A percentile compares a stretch with the other conserved stretches of the same genome.
Conservation (phyloP, 2,329 filamentous ascomycete species). For the Pyrenophora teres region DNA sequence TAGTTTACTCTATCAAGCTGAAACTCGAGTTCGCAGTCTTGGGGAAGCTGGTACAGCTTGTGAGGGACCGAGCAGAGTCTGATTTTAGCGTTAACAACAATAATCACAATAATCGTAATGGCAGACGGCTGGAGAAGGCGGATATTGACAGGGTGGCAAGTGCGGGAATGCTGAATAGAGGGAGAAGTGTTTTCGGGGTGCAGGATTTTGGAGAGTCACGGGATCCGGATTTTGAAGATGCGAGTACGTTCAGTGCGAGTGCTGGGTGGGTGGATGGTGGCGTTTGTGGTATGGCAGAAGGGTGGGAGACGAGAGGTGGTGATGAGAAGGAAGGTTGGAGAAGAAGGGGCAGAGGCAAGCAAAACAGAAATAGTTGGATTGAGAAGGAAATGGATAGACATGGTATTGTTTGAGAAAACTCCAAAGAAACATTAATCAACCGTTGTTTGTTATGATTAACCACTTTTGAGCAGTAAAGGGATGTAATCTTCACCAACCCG, state of each 20-base stretch:
- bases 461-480: no score
- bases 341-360: constrained; percentile 18
- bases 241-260: no score
- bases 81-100: constrained; percentile 25
- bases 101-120: not conserved
- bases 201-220: no score
- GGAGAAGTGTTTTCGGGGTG: no score
- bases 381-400: constrained; percentile 44
- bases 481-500: constrained; percentile 1
- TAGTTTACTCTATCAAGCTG: constrained; percentile 54
- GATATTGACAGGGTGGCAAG: no score
- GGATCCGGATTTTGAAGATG: no score
- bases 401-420: constrained; percentile 33
- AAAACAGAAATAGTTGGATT: constrained; percentile 32
- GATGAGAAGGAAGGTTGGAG: constrained; percentile 24
- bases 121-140: no score
- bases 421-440: no score
- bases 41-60: constrained; percentile 47
- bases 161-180: no score
- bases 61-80: constrained; percentile 25
- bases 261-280: not conserved
- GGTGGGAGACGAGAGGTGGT: constrained; percentile 22
- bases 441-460: no score
- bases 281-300: constrained; percentile 2
- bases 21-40: constrained; percentile 63